Conservation (phyloP, 176 grass and related monocot species). For the Aegilops sharonensis region DNA sequence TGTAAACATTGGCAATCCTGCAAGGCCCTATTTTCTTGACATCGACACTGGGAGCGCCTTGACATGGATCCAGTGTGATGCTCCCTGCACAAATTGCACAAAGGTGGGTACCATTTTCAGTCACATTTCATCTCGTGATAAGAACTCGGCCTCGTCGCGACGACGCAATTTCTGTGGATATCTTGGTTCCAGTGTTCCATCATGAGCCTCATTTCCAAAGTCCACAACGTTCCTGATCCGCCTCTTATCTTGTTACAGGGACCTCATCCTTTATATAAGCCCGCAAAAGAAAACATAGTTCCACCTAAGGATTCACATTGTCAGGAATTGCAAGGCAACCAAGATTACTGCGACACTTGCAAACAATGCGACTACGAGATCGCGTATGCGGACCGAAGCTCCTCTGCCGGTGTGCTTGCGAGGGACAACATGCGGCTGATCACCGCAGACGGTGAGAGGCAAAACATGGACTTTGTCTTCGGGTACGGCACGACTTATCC, state of each 20-base stretch:
- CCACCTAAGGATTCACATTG: slow-evolving; percentile 50
- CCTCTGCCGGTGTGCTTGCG: slow-evolving; percentile 64
- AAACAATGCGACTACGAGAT: slow-evolving; percentile 81
- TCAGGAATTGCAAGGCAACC: slow-evolving; percentile 52
- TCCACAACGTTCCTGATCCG: background rate
- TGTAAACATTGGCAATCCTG: slow-evolving; percentile 69
- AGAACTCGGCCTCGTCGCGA: background rate
- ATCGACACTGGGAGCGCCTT: slow-evolving; percentile 81
- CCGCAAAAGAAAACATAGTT: slow-evolving; percentile 42
- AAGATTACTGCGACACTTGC: slow-evolving; percentile 55
- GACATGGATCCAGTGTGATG: slow-evolving; percentile 89
- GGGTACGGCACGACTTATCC: slow-evolving; percentile 52
- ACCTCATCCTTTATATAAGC: slow-evolving; percentile 76
- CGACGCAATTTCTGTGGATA: background rate
- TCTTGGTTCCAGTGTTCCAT: background rate
- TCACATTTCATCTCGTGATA: background rate
- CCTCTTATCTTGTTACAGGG: slow-evolving; percentile 46
- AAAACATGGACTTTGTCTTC: slow-evolving; percentile 64
- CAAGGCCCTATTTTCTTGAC: slow-evolving; percentile 76
- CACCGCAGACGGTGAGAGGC: slow-evolving; percentile 39
- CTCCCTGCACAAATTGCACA: slow-evolving; percentile 73
- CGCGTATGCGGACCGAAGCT: slow-evolving; percentile 65
- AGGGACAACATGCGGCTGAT: slow-evolving; percentile 64
- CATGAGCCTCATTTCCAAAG: background rate
- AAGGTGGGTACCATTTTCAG: slow-evolving; percentile 43